A percentile compares a stretch with the other conserved stretches of the same genome.
phyloP scores from a whole-genome alignment of 2,329 filamentous ascomycete species.

The Thelonectria rubi region DNA sequence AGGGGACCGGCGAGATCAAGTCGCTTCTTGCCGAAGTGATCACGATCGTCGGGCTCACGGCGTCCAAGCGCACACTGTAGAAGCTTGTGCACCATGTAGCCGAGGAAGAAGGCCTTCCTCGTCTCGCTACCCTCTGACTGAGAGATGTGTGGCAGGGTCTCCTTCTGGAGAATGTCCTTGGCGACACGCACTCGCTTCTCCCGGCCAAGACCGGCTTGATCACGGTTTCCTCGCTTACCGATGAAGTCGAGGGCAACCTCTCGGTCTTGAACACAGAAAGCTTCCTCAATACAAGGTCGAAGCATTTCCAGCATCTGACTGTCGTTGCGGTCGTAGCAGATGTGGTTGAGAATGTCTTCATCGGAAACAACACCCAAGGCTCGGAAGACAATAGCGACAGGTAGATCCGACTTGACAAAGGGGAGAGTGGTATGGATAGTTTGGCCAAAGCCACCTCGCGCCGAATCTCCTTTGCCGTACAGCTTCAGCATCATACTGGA shows the following conservation, averaged over 20 bases:
- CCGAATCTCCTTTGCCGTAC: constrained; percentile 84
- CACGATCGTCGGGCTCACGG: constrained; percentile 93
- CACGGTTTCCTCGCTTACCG: constrained; percentile 82
- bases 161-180: constrained; percentile 94
- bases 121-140: constrained; percentile 95
- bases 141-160: constrained; percentile 95
- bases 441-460: constrained; percentile 79
- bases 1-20: constrained; percentile 94
- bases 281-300: constrained; percentile 96
- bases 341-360: constrained; percentile 97
- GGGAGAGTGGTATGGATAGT: constrained; percentile 91
- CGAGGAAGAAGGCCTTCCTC: constrained; percentile 95
- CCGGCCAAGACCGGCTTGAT: constrained; percentile 70
- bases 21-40: constrained; percentile 99
- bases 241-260: constrained; percentile 96
- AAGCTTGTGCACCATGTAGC: constrained; percentile 98
- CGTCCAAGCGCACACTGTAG: constrained; percentile 92
- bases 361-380: constrained; percentile 96
- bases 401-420: constrained; percentile 92
- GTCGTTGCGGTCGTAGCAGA: constrained; percentile 94
- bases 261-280: constrained; percentile 93
- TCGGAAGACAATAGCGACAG: constrained; percentile 94
- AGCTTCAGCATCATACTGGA: constrained; percentile 93
- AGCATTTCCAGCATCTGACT: constrained; percentile 98
- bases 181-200: constrained; percentile 93